These are phyloP conservation scores for Corylus avellana DNA, from an alignment of 306 rosid genomes.

Conservation along the genomic window DNA sequence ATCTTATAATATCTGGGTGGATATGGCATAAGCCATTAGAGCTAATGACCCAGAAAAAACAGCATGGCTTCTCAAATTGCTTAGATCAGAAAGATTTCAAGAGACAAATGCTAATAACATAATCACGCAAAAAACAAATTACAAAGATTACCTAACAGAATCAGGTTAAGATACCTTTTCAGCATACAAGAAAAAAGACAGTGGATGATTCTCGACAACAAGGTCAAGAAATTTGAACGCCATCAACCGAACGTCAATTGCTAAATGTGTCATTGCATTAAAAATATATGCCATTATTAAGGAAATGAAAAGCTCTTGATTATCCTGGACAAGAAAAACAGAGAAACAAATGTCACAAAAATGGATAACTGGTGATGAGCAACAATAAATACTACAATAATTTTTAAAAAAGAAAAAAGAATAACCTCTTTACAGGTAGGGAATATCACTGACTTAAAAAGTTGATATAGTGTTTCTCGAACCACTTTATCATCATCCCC, in stretches of 20 bases:
- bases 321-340: slow-evolving; percentile 53
- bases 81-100: background rate
- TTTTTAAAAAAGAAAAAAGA: background rate
- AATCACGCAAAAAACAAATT: slow-evolving; percentile 8
- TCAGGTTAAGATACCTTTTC: slow-evolving; percentile 62
- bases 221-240: slow-evolving; percentile 81
- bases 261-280: slow-evolving; percentile 82
- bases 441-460: slow-evolving; percentile 64
- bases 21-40: background rate
- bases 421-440: slow-evolving; percentile 82
- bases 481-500: slow-evolving; percentile 74
- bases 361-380: slow-evolving; percentile 12
- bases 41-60: background rate
- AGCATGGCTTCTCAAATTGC: background rate
- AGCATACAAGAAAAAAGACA: slow-evolving; percentile 62
- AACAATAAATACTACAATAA: slow-evolving; percentile 3
- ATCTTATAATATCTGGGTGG: background rate
- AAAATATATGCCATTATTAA: slow-evolving; percentile 76
- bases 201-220: slow-evolving; percentile 63
- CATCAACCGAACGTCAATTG: slow-evolving; percentile 73
- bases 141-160: slow-evolving; percentile 5
- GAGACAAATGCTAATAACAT: slow-evolving; percentile 18
- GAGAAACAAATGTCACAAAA: slow-evolving; percentile 22
- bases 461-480: slow-evolving; percentile 65
- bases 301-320: slow-evolving; percentile 66